Percentiles rank a stretch among this genome's conserved stretches.
phyloP scores from a whole-genome alignment of 495 filamentous ascomycete genomes.

The Apodospora peruviana region DNA sequence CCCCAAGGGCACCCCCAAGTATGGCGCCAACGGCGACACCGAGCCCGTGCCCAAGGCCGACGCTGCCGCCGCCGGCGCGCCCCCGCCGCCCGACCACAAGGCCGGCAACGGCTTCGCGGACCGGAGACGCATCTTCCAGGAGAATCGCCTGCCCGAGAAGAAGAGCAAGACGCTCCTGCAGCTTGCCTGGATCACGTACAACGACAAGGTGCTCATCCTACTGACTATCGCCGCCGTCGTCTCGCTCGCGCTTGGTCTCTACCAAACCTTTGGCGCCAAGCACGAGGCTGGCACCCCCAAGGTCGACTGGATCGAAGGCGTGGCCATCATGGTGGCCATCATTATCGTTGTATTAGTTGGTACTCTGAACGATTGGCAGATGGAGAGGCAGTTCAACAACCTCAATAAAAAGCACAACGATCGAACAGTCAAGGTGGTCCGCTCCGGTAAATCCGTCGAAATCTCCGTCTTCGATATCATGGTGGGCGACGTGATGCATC shows the following conservation, averaged over 20 bases:
- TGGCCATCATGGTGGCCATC: conserved; percentile 74
- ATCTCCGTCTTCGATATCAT: conserved; percentile 68
- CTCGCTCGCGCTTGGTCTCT: conserved; percentile 70
- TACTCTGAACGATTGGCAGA: conserved; percentile 73
- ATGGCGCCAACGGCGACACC: conserved; percentile 21
- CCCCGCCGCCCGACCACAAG: conserved; percentile 2
- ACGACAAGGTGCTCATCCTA: conserved; percentile 77
- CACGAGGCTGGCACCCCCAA: conserved; percentile 42
- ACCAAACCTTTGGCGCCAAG: conserved; percentile 51
- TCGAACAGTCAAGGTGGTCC: conserved; percentile 70
- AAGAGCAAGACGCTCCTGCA: conserved; percentile 66
- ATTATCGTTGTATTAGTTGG: conserved; percentile 70
- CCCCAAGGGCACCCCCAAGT: conserved; percentile 27
- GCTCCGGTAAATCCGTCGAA: conserved; percentile 67
- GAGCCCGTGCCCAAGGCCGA: conserved; percentile 15
- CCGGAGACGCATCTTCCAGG: conserved; percentile 59
- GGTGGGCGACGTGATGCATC: conserved; percentile 68
- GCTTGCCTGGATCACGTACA: conserved; percentile 78
- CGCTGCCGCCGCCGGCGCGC: conserved; percentile 3
- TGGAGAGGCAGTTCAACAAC: conserved; percentile 74
- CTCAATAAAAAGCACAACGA: conserved; percentile 78
- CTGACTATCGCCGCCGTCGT: conserved; percentile 66
- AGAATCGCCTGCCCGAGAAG: conserved; percentile 70
- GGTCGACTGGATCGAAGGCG: conserved; percentile 78
- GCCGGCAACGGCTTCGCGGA: conserved; percentile 46